Base-by-base conservation (phyloP, 345 rosid species). In the Euphorbia pulcherrima region DNA sequence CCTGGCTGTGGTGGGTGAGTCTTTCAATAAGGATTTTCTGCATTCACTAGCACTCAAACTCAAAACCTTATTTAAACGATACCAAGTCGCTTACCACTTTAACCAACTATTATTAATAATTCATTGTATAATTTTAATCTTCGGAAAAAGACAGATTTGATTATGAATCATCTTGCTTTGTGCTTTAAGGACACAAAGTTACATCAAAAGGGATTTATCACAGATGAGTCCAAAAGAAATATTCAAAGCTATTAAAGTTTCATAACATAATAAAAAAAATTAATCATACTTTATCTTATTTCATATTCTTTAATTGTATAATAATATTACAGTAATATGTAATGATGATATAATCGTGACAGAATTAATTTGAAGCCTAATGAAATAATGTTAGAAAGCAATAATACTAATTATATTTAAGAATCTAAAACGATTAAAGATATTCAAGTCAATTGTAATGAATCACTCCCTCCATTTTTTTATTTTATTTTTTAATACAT, bases 151-250 rank as follows among this genome's bases (percentile, higher is more conserved):
- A 66, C 37, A 53, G 23, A 7, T 12, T 66, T 33, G 60, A 35
- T 54, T 53, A 30, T 35, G 28, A 5, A 56, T 67, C 24, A 8
- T 5, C 28, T 6, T 67, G 62, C 62, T 52, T 56, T 67, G 53
- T 67, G 62, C 62, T 55, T 67, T 40, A 26, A 54, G 8, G 70
- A 56, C 52, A 55, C 26, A 26, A 67, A 67, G 40, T 40, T 56
- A 55, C 62, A 5, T 67, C 53, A 24, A 24, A 11, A 29, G 28
- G 28, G 20, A 44, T 58, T 24, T 27, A 11, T 64, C 67, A 18
- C 62, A 27, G 20, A n/a, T 44, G 18, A 11, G 63, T 68, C 64
- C 63, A 56, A 56, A 57, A 44, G 29, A 41, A 27, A 41, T 12
- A 2, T 53, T 56, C 64, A 28, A 41, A 10, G 54, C 71, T 27